Conservation (phyloP, 2,329 filamentous ascomycete genomes). For the Fusarium buharicum region DNA sequence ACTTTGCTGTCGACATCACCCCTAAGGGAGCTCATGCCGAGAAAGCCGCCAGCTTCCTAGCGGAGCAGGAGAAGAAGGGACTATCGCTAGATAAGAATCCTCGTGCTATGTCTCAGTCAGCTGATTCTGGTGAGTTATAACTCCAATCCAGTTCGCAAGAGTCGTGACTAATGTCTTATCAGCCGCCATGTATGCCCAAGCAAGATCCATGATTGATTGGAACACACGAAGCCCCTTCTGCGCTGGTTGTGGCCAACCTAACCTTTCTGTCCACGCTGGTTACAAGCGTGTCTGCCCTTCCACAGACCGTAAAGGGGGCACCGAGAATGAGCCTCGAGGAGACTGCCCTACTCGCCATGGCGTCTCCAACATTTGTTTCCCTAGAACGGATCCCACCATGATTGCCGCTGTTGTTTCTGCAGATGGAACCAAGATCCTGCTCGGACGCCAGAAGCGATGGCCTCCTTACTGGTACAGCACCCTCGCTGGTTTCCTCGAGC, state of each 20-base stretch:
- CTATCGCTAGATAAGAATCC: conserved; percentile 74
- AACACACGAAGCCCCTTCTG: conserved; percentile 94
- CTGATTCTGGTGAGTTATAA: conserved; percentile 66
- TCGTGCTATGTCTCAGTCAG: conserved; percentile 68
- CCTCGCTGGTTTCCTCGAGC: conserved; percentile 87
- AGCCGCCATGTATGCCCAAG: conserved; percentile 93
- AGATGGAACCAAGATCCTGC: conserved; percentile 79
- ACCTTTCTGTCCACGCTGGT: conserved; percentile 80
- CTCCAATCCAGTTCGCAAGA: neutral
- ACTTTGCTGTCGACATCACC: conserved; percentile 90
- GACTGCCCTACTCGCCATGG: conserved; percentile 85
- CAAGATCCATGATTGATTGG: conserved; percentile 91
- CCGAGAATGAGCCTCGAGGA: conserved; percentile 63
- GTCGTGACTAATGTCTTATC: conserved; percentile 23
- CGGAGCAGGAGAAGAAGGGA: conserved; percentile 62
- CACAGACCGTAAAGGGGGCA: conserved; percentile 66
- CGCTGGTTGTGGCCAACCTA: conserved; percentile 85
- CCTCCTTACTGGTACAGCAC: conserved; percentile 89
- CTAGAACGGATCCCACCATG: conserved; percentile 91
- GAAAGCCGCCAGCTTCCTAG: conserved; percentile 63
- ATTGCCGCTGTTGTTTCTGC: conserved; percentile 92
- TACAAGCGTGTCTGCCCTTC: conserved; percentile 84
- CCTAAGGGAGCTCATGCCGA: conserved; percentile 72
- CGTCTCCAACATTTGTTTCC: conserved; percentile 91
- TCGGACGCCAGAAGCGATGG: conserved; percentile 87